Conservation (phyloP, 2,329 filamentous ascomycete species). For the Colletotrichum sp. region DNA sequence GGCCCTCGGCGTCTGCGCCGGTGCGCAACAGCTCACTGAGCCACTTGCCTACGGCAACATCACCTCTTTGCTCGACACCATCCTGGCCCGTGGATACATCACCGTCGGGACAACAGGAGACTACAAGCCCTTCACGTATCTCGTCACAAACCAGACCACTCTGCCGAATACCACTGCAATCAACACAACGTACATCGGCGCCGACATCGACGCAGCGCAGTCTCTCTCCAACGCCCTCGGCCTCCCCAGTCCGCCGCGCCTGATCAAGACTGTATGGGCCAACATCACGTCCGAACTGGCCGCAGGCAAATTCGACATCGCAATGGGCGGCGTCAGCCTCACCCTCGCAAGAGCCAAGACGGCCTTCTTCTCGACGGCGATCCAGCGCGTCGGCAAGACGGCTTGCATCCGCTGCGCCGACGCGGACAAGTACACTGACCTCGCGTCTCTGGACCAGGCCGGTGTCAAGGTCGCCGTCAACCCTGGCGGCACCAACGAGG, state of each 20-base stretch:
- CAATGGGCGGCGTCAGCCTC: constrained; percentile 19
- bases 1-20: not conserved
- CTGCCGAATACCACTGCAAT: not conserved
- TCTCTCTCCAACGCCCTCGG: constrained; percentile 20
- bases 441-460: constrained; percentile 1
- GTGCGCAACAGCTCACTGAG: not conserved
- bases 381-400: constrained; percentile 19
- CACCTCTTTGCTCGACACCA: constrained; percentile 11
- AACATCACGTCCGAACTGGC: constrained; percentile 15
- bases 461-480: constrained; percentile 16
- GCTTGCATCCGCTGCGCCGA: constrained; percentile 17
- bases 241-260: not conserved
- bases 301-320: constrained; percentile 14
- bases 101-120: constrained; percentile 18
- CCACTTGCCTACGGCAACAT: not conserved
- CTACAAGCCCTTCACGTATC: constrained; percentile 21
- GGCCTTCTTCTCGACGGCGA: constrained; percentile 8
- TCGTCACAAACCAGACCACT: constrained; percentile 1
- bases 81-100: constrained; percentile 14
- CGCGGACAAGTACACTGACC: constrained; percentile 9
- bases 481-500: constrained; percentile 18
- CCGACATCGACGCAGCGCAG: constrained; percentile 18
- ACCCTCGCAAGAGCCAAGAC: constrained; percentile 7
- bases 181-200: constrained; percentile 19
- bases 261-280: constrained; percentile 3